A percentile compares a stretch with the other conserved stretches of the same genome.
These are phyloP conservation scores for Aquilaria sinensis DNA, from an alignment of 345 rosid species.

Conservation along the genomic window DNA sequence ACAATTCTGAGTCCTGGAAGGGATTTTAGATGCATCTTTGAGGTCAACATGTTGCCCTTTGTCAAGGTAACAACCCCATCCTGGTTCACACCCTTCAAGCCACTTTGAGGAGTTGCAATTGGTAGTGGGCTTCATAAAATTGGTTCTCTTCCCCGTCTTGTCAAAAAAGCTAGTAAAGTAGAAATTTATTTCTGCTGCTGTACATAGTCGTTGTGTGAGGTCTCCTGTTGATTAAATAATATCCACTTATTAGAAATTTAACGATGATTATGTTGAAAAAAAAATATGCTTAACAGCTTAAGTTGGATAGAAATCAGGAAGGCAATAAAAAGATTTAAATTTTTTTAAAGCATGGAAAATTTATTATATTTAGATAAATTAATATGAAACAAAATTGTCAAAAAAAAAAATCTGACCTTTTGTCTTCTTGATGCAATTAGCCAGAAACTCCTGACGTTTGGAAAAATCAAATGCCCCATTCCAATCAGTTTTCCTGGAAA, in stretches of 20 bases:
- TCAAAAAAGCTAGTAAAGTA: conserved; percentile 47
- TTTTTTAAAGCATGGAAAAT: too few relatives aligned
- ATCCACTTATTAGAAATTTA: conserved; percentile 10
- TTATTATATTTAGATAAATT: too few relatives aligned
- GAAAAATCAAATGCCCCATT: conserved; percentile 64
- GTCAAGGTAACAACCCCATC: conserved; percentile 73
- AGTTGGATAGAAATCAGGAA: too few relatives aligned
- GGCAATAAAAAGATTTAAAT: too few relatives aligned
- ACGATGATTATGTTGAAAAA: neutral
- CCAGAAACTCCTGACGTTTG: conserved; percentile 46
- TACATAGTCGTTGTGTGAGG: conserved; percentile 54
- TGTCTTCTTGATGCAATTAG: conserved; percentile 56
- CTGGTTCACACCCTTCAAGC: conserved; percentile 88
- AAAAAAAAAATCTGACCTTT: conserved; percentile 37
- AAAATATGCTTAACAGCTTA: too few relatives aligned
- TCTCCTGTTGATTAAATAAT: conserved; percentile 45
- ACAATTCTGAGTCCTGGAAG: conserved; percentile 55
- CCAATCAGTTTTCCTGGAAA: conserved; percentile 69
- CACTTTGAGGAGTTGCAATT: conserved; percentile 78
- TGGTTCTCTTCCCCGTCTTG: conserved; percentile 21
- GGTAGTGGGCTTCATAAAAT: conserved; percentile 49
- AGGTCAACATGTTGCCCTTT: conserved; percentile 32
- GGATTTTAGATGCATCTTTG: conserved; percentile 36
- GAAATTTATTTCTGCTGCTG: conserved; percentile 72
- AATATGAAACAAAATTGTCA: neutral